A percentile compares a stretch with the other conserved stretches of the same genome.
Evolutionary conservation across 768 basidiomycete species (phyloP).

Genomic region (Pleurotus tuoliensis): DNA sequence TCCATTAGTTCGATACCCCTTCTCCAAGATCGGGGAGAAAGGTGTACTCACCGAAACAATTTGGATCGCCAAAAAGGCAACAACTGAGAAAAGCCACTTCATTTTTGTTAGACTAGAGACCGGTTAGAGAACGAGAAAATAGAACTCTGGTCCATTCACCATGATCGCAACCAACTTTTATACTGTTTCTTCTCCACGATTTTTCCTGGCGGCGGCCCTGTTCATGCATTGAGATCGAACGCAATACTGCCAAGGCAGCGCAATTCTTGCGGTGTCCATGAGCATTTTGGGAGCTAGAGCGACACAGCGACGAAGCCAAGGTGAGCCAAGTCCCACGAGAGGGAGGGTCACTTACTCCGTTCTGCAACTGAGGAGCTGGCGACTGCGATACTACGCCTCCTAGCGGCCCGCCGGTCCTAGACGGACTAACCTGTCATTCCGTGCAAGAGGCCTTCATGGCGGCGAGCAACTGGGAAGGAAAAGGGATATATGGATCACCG

Average conservation of each 20-base stretch:
- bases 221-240: not conserved
- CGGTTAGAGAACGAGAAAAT: conserved; percentile 3
- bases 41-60: conserved; percentile 12
- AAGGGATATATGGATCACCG: too few relatives aligned
- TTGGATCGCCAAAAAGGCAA: conserved; percentile 15
- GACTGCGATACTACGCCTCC: too few relatives aligned
- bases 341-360: too few relatives aligned
- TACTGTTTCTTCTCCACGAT: not conserved
- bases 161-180: not conserved
- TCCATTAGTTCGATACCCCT: not conserved
- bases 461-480: too few relatives aligned
- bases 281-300: conserved; percentile 1
- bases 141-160: conserved; percentile 4
- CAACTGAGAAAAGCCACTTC: conserved; percentile 20
- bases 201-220: not conserved
- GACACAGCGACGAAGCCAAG: conserved; percentile 4
- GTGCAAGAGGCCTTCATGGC: too few relatives aligned
- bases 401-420: too few relatives aligned
- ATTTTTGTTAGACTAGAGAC: conserved; percentile 6
- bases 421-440: too few relatives aligned
- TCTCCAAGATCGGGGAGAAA: not conserved
- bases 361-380: too few relatives aligned
- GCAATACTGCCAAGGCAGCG: not conserved
- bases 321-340: not conserved
- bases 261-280: not conserved